A percentile compares a stretch with the other conserved stretches of the same genome.
Evolutionary conservation across 2,329 filamentous ascomycete genomes (phyloP).

Genomic region (Ramularia collo-cygni): DNA sequence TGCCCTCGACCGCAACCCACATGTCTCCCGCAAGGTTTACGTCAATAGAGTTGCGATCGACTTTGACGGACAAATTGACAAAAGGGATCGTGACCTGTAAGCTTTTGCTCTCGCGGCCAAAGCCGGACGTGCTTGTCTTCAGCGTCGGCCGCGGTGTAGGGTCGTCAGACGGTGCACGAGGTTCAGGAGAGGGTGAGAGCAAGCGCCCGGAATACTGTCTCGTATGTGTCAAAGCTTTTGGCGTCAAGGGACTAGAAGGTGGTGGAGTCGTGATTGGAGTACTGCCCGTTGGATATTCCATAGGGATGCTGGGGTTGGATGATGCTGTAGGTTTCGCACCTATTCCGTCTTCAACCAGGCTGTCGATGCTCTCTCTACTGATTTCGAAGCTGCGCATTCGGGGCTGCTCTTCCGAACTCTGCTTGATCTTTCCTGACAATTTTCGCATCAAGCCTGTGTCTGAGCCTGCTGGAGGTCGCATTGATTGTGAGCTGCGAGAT

Average conservation of each 20-base stretch:
- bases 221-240: constrained; percentile 1
- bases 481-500: constrained; percentile 23
- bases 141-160: constrained; percentile 16
- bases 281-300: constrained; percentile 14
- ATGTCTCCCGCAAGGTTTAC: constrained; percentile 17
- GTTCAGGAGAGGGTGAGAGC: constrained; percentile 9
- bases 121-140: neutral
- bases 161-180: constrained; percentile 11
- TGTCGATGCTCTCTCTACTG: constrained; percentile 23
- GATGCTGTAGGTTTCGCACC: constrained; percentile 6
- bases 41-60: constrained; percentile 22
- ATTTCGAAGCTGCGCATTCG: constrained; percentile 26
- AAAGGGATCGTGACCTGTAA: constrained; percentile 18
- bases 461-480: constrained; percentile 17
- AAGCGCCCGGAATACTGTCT: constrained; percentile 7
- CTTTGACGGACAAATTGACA: constrained; percentile 19
- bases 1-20: constrained; percentile 27
- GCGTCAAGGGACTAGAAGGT: constrained; percentile 2
- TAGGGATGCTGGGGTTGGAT: constrained; percentile 24
- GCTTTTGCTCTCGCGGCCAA: neutral
- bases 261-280: constrained; percentile 11
- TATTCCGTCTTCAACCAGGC: constrained; percentile 8
- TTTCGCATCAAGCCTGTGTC: constrained; percentile 26
- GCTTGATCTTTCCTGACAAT: constrained; percentile 24
- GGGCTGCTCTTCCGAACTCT: constrained; percentile 15